Conservation (phyloP, 2,329 filamentous ascomycete genomes). For the Aureobasidium subglaciale region DNA sequence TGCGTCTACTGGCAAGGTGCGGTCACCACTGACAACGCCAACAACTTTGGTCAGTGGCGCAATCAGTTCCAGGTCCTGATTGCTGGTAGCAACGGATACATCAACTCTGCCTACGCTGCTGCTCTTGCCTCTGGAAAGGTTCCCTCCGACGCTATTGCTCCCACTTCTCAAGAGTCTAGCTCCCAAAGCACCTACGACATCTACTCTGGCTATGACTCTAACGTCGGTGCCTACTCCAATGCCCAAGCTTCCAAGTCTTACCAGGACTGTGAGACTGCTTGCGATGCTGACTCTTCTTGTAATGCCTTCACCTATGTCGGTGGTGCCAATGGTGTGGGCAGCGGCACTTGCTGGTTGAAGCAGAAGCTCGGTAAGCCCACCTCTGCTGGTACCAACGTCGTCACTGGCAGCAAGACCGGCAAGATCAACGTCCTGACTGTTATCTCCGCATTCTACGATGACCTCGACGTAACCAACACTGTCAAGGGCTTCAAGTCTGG, state of each 20-base stretch:
- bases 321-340: conserved; percentile 16
- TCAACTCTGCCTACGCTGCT: conserved; percentile 5
- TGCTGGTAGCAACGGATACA: conserved; percentile 16
- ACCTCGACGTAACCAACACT: conserved; percentile 5
- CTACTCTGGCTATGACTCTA: conserved; percentile 14
- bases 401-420: conserved; percentile 10
- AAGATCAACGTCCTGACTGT: not conserved
- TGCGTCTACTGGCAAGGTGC: conserved; percentile 26
- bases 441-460: not conserved
- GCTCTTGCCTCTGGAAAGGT: not conserved
- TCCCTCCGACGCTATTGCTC: conserved; percentile 14
- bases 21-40: conserved; percentile 21
- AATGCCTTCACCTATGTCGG: conserved; percentile 17
- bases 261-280: conserved; percentile 16
- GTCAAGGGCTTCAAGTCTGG: conserved; percentile 1
- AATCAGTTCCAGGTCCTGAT: conserved; percentile 17
- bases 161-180: conserved; percentile 1
- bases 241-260: conserved; percentile 13
- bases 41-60: conserved; percentile 24
- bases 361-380: conserved; percentile 7
- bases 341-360: conserved; percentile 22
- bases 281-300: conserved; percentile 13
- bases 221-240: conserved; percentile 12
- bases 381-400: conserved; percentile 12
- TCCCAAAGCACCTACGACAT: conserved; percentile 8